phyloP scores from a whole-genome alignment of 2,329 filamentous ascomycete genomes.

The Aspergillus ochraceoroseus region DNA sequence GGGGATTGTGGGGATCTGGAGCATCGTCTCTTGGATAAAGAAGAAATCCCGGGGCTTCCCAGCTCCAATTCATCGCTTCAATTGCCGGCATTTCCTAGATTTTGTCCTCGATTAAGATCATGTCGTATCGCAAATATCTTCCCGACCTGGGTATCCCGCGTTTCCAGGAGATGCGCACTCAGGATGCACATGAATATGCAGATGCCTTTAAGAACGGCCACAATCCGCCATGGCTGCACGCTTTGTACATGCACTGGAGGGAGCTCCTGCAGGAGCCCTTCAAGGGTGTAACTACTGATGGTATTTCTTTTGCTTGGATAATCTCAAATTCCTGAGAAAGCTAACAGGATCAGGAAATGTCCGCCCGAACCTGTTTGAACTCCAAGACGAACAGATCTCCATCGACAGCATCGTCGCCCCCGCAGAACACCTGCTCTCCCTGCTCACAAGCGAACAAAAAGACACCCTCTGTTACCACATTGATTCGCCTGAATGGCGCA shows the following conservation, averaged over 20 bases:
- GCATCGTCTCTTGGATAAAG: too few relatives aligned
- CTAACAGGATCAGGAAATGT: conserved; percentile 44
- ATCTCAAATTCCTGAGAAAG: background rate
- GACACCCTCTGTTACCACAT: conserved; percentile 55
- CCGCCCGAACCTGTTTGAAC: conserved; percentile 51
- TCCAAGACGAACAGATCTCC: conserved; percentile 61
- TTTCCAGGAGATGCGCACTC: conserved; percentile 59
- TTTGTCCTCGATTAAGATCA: background rate
- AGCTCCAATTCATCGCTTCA: background rate
- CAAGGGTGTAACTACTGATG: conserved; percentile 65
- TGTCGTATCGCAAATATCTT: conserved; percentile 54
- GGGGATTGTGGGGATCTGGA: conserved; percentile 14
- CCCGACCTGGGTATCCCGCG: conserved; percentile 58
- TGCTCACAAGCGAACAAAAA: conserved; percentile 49
- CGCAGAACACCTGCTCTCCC: conserved; percentile 45
- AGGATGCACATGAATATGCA: conserved; percentile 60
- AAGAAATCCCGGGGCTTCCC: background rate
- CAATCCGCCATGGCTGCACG: conserved; percentile 63
- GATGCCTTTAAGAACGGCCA: conserved; percentile 55
- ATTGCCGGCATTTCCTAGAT: background rate
- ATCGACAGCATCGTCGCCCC: conserved; percentile 55
- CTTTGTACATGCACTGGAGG: conserved; percentile 56
- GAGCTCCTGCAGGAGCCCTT: conserved; percentile 60
- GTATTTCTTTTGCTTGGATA: conserved; percentile 36
- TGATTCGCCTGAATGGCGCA: conserved; percentile 66